A percentile compares a stretch with the other conserved stretches of the same genome.
Conservation (phyloP, 768 basidiomycete genomes). For the Panellus pusillus region DNA sequence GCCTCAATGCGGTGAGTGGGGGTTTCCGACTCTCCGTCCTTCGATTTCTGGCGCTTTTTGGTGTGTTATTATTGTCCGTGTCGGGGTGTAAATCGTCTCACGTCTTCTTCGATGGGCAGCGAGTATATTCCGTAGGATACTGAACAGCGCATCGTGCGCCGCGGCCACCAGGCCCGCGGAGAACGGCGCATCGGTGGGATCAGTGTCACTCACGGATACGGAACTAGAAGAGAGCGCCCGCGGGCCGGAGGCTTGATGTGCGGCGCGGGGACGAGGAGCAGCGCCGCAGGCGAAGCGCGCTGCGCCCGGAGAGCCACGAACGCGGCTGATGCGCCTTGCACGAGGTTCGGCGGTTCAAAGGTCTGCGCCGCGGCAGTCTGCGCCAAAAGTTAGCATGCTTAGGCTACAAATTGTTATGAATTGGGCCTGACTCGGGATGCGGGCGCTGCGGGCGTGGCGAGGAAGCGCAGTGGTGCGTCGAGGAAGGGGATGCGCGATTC, state of each 20-base stretch:
- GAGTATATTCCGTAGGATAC: too few species aligned
- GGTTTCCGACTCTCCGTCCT: too few species aligned
- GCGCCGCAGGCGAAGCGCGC: slow-evolving; percentile 24
- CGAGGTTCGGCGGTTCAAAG: slow-evolving; percentile 58
- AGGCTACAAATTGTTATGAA: not conserved
- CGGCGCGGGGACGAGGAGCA: slow-evolving; percentile 51
- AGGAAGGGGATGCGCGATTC: slow-evolving; percentile 32
- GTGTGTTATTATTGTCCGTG: too few species aligned
- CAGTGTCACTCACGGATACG: slow-evolving; percentile 31
- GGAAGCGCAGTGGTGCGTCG: slow-evolving; percentile 55
- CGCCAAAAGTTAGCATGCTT: too few species aligned
- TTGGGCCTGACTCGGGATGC: not conserved
- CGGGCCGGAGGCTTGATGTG: slow-evolving; percentile 41
- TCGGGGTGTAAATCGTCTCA: too few species aligned
- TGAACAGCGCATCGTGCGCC: slow-evolving; percentile 36
- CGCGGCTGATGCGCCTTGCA: slow-evolving; percentile 55
- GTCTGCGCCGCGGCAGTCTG: slow-evolving; percentile 36
- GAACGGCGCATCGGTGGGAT: slow-evolving; percentile 37
- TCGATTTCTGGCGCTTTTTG: too few species aligned
- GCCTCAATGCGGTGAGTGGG: slow-evolving; percentile 60
- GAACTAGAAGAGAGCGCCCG: slow-evolving; percentile 35
- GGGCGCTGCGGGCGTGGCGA: slow-evolving; percentile 31
- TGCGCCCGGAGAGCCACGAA: slow-evolving; percentile 42
- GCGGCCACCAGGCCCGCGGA: slow-evolving; percentile 20
- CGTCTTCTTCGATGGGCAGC: too few species aligned